Conservation (phyloP, 768 basidiomycete genomes). For the Pholiota molesta region DNA sequence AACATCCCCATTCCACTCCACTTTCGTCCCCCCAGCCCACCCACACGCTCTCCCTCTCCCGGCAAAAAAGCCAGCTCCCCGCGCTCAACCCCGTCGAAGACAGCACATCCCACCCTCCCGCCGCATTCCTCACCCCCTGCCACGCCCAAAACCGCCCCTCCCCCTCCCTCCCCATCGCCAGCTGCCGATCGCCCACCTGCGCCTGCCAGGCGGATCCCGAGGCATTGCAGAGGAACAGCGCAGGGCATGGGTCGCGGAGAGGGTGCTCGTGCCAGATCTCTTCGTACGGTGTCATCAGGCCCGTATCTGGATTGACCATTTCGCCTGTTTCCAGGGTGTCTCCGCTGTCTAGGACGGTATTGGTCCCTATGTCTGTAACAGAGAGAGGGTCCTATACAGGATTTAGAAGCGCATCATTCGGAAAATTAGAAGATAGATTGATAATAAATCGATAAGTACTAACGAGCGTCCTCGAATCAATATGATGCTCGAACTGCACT, state of each 20-base stretch:
- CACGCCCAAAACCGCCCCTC: slow-evolving; percentile 12
- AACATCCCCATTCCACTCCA: background rate
- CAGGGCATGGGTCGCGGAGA: background rate
- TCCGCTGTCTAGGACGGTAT: slow-evolving; percentile 2
- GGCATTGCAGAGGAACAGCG: background rate
- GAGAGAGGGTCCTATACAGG: slow-evolving; percentile 4
- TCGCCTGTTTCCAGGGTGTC: slow-evolving; percentile 15
- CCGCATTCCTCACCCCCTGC: background rate
- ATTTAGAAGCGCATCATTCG: too few species aligned
- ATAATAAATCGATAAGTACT: background rate
- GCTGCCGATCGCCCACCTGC: background rate
- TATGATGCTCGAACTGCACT: slow-evolving; percentile 16
- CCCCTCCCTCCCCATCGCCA: background rate
- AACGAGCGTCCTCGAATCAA: slow-evolving; percentile 18
- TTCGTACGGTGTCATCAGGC: slow-evolving; percentile 12
- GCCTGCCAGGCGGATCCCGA: slow-evolving; percentile 2
- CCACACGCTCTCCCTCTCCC: background rate
- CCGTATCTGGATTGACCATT: slow-evolving; percentile 16
- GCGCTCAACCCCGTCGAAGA: background rate
- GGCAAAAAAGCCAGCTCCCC: background rate
- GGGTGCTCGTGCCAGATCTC: slow-evolving; percentile 13
- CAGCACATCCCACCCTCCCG: background rate
- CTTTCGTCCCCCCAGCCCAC: background rate
- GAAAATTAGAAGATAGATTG: too few species aligned
- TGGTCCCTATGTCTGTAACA: slow-evolving; percentile 12